Conservation (phyloP, 768 basidiomycete species). For the Leucocoprinus sp. region DNA sequence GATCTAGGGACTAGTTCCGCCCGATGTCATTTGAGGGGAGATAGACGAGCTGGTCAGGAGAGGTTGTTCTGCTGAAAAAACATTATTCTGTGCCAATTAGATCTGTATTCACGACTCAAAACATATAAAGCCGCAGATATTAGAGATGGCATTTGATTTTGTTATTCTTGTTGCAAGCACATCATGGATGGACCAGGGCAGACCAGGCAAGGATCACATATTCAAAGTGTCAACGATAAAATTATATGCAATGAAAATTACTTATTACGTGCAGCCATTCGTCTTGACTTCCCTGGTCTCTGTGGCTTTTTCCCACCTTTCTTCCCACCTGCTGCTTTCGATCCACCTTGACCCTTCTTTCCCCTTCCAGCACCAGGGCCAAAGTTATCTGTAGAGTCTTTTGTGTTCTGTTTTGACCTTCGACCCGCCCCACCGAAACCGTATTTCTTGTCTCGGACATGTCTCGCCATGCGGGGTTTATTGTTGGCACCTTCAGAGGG, state of each 20-base stretch:
- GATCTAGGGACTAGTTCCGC: too few relatives aligned
- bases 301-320: constrained; percentile 20
- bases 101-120: too few relatives aligned
- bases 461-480: constrained; percentile 35
- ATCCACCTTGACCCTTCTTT: constrained; percentile 20
- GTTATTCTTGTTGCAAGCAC: too few relatives aligned
- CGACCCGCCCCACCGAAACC: constrained; percentile 68
- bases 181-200: too few relatives aligned
- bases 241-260: too few relatives aligned
- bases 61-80: too few relatives aligned
- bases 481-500: constrained; percentile 27
- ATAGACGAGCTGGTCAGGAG: too few relatives aligned
- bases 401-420: constrained; percentile 75
- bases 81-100: too few relatives aligned
- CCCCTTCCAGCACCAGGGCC: constrained; percentile 31
- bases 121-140: too few relatives aligned
- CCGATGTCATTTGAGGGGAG: too few relatives aligned
- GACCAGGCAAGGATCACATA: neutral
- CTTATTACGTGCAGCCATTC: constrained; percentile 32
- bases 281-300: constrained; percentile 53
- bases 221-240: too few relatives aligned
- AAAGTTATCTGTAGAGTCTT: constrained; percentile 73
- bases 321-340: constrained; percentile 17
- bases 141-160: too few relatives aligned
- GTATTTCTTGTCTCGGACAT: constrained; percentile 69